Base-by-base conservation (phyloP, 1,139 yeast species). In the Geotrichum bryndzae region DNA sequence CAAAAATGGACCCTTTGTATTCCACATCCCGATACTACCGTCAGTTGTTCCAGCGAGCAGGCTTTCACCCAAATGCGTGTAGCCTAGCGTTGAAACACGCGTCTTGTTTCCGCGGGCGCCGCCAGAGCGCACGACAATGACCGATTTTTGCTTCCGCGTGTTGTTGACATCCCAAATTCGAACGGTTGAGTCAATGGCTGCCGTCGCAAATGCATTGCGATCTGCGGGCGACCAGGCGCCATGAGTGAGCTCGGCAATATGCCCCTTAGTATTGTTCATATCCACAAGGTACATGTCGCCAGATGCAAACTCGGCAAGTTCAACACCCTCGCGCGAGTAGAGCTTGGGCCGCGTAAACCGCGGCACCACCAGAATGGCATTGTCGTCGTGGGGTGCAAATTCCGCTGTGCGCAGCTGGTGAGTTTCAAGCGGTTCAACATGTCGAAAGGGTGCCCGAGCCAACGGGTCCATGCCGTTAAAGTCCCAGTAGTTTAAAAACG, bases 201-300 rank as follows among this genome's bases (percentile, higher is more conserved):
- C 64, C 0, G 79, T 76, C 7, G 69, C 68, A 62, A 76, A 76
- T 29, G 56, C 64, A 8, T 63, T 51, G 2, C 57, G 53, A 48
- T 60, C 63, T 4, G 61, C 56, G 1, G 75, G 74, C 51, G 69
- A 66, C 79, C 79, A 76, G n/a, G 66, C 64, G 1, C 72, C 78
- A 23, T 68, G 60, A 0, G 76, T 68, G 22, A 76, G 66, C 54
- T 70, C 75, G 1, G 77, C 74, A 1, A 69, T 67, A 66, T 76
- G 79, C 7, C 79, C 79, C 56, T 70, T 71, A 1, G 79, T 76
- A 63, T 74, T 74, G 60, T 70, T 71, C 72, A 74, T 68, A 61
- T 76, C 78, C 31, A 74, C 72, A 15, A 76, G 65, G 62, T 76
- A 76, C 72, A 74, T 73, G 56, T 76, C 79, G 5, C 79, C 79